These are phyloP conservation scores for Neofusicoccum sp. DNA, from an alignment of 2,329 filamentous ascomycete genomes.

Conservation along the genomic window DNA sequence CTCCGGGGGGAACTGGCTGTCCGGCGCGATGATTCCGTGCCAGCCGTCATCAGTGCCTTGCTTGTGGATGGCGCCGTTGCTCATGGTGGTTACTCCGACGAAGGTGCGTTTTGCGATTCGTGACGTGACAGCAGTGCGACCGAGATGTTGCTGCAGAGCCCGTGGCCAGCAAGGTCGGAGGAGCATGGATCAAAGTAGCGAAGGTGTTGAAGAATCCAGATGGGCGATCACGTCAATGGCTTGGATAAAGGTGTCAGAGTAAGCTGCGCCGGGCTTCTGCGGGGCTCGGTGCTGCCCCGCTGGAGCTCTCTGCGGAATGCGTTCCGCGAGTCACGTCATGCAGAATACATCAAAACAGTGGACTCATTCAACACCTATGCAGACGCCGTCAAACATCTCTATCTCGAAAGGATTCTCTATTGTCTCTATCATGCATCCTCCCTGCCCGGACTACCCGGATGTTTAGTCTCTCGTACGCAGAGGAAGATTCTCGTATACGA, in stretches of 20 bases:
- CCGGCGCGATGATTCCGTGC: constrained; percentile 51
- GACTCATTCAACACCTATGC: no score
- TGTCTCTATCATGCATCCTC: no score
- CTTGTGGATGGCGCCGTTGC: constrained; percentile 29
- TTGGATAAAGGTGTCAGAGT: neutral
- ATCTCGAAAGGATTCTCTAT: no score
- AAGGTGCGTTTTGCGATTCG: neutral
- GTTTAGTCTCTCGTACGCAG: no score
- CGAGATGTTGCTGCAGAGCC: neutral
- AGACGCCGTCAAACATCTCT: no score
- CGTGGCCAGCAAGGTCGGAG: neutral
- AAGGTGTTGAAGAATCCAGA: neutral
- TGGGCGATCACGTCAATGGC: neutral
- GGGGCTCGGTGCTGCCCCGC: constrained; percentile 1
- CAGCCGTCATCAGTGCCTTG: constrained; percentile 46
- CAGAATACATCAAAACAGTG: neutral
- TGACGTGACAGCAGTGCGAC: neutral
- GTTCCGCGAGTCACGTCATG: neutral
- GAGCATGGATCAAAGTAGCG: neutral
- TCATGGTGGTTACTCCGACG: constrained; percentile 7
- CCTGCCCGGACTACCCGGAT: no score
- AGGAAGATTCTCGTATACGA: no score
- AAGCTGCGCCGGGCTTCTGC: neutral
- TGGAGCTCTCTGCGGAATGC: neutral
- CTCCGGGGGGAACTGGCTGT: constrained; percentile 51